phyloP scores from a whole-genome alignment of 1,284 basidiomycete species.

The Phenoliferia sp. region DNA sequence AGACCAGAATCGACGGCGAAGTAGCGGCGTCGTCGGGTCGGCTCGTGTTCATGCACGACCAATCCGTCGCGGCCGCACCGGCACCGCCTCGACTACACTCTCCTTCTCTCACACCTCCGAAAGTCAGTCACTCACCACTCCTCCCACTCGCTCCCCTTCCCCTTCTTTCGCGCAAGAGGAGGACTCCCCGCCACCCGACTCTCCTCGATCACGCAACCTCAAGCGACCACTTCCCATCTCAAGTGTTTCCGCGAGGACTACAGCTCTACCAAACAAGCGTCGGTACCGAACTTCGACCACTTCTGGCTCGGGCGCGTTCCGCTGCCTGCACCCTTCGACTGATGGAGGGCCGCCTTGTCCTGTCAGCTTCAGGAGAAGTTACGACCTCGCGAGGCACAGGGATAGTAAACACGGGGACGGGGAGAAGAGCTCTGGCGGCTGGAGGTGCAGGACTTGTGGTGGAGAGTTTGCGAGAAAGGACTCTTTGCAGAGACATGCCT shows the following conservation, averaged over 20 bases:
- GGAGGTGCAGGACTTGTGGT: background rate
- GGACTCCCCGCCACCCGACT: background rate
- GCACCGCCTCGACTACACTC: background rate
- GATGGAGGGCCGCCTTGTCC: background rate
- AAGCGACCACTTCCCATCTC: background rate
- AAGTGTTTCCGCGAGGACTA: background rate
- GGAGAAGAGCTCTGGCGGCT: background rate
- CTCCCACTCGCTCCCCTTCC: background rate
- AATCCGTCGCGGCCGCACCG: background rate
- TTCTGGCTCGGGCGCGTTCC: background rate
- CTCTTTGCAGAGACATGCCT: background rate
- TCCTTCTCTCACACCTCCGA: background rate
- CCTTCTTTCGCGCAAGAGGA: background rate
- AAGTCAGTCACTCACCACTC: background rate
- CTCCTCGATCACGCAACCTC: background rate
- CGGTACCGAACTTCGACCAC: background rate
- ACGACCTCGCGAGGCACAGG: background rate
- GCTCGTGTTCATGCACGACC: background rate
- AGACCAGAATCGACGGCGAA: background rate
- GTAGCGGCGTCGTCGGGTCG: background rate
- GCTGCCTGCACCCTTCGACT: background rate
- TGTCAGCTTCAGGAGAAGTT: background rate
- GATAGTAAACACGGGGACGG: background rate
- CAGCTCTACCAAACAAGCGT: conserved; percentile 1
- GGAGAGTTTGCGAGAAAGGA: conserved; percentile 1